Evolutionary conservation across 371 early-diverging fungal genomes (phyloP).

Genomic region (Actinomortierella ambigua): DNA sequence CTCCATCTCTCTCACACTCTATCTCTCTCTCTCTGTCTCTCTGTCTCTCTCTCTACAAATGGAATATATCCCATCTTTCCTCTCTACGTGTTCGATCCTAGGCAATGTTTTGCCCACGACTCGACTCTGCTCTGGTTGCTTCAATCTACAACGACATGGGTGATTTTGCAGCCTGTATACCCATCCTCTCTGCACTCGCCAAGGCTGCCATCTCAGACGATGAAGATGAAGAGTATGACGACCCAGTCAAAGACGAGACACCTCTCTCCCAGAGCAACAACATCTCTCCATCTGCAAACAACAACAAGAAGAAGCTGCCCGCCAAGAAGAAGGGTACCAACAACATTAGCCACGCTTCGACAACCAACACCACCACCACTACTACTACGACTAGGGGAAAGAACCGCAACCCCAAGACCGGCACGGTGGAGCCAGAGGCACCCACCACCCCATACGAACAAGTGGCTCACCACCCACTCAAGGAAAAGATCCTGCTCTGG

Average conservation of each 20-base stretch:
- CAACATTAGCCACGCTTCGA: constrained; percentile 2
- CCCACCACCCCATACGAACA: not conserved
- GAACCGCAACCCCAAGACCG: not conserved
- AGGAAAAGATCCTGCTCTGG: constrained; percentile 35
- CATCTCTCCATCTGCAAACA: not conserved
- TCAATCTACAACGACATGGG: constrained; percentile 34
- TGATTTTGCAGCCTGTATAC: constrained; percentile 31
- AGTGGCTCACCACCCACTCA: not conserved
- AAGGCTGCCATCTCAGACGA: constrained; percentile 6
- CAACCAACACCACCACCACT: not conserved
- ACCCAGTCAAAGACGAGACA: too few species aligned
- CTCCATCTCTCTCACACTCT: not conserved
- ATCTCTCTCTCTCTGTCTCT: not conserved
- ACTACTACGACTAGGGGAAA: not conserved
- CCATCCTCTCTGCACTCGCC: constrained; percentile 33
- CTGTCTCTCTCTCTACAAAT: too few species aligned
- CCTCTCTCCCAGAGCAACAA: not conserved
- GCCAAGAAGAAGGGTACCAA: too few species aligned
- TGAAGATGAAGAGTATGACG: too few species aligned
- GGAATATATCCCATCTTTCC: too few species aligned
- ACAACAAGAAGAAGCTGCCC: not conserved
- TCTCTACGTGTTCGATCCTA: not conserved
- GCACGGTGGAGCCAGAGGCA: not conserved
- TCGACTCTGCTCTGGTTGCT: constrained; percentile 42
- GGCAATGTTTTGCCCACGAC: constrained; percentile 47